phyloP scores from a whole-genome alignment of 2,329 filamentous ascomycete genomes.

The Aureobasidium sp. region DNA sequence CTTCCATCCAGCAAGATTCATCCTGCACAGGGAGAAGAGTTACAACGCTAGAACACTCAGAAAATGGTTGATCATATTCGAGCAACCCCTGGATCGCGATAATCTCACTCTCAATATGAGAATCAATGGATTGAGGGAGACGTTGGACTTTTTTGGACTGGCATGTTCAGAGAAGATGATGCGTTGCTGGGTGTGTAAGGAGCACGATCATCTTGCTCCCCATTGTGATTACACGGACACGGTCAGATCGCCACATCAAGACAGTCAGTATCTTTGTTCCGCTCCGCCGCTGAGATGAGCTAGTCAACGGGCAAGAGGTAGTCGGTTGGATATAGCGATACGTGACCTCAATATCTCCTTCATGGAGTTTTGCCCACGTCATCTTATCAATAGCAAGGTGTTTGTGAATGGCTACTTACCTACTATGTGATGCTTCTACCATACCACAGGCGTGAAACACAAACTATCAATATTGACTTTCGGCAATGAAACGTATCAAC shows the following conservation, averaged over 20 bases:
- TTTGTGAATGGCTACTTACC: not conserved
- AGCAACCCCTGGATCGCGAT: not conserved
- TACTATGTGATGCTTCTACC: too few relatives aligned
- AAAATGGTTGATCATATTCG: not conserved
- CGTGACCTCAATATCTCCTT: too few relatives aligned
- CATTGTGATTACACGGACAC: not conserved
- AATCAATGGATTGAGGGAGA: not conserved
- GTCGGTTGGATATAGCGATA: too few relatives aligned
- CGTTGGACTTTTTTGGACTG: not conserved
- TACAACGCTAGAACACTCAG: not conserved
- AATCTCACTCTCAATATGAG: not conserved
- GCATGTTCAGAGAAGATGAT: not conserved
- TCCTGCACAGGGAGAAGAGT: not conserved
- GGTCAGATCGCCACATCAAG: not conserved
- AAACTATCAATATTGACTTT: too few relatives aligned
- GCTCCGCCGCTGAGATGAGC: not conserved
- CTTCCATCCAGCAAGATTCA: not conserved
- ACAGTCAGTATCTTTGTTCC: not conserved
- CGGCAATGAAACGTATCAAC: too few relatives aligned
- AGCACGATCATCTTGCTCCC: not conserved
- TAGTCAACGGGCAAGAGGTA: too few relatives aligned
- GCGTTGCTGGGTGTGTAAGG: not conserved
- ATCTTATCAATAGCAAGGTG: too few relatives aligned
- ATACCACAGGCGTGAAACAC: too few relatives aligned
- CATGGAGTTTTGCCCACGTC: too few relatives aligned